Evolutionary conservation across 345 rosid genomes (phyloP).

Genomic region (Aegle marmelos): DNA sequence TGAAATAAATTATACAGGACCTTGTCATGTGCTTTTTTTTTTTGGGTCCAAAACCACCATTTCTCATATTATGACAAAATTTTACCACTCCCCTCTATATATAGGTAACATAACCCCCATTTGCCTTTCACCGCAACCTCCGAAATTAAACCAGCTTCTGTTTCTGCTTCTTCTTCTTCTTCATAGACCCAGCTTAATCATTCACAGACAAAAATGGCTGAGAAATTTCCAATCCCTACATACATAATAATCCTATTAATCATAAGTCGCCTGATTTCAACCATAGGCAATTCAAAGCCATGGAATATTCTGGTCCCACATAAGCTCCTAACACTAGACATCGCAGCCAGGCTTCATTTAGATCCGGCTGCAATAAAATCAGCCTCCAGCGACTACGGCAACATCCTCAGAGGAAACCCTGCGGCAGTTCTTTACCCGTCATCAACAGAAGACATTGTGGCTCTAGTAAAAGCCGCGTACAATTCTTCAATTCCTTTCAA

Average conservation of each 20-base stretch:
- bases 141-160: neutral
- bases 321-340: slow-evolving; percentile 17
- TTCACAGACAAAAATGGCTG: slow-evolving; percentile 26
- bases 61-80: too few relatives aligned
- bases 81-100: neutral
- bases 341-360: slow-evolving; percentile 27
- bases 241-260: slow-evolving; percentile 28
- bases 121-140: neutral
- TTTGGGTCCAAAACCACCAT: too few relatives aligned
- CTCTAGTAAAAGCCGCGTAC: slow-evolving; percentile 43
- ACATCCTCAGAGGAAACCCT: slow-evolving; percentile 46
- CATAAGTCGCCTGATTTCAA: slow-evolving; percentile 23
- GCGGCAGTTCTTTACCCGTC: slow-evolving; percentile 70
- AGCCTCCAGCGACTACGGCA: slow-evolving; percentile 68
- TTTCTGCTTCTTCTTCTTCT: neutral
- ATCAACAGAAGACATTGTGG: slow-evolving; percentile 40
- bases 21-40: too few relatives aligned
- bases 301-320: slow-evolving; percentile 10
- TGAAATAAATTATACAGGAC: too few relatives aligned
- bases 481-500: slow-evolving; percentile 32
- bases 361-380: slow-evolving; percentile 41
- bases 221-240: slow-evolving; percentile 19
- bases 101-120: neutral
- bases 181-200: neutral
- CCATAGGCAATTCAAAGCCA: slow-evolving; percentile 26